Evolutionary conservation across 148 eudicot species (phyloP).

Genomic region (Rheum nobile): DNA sequence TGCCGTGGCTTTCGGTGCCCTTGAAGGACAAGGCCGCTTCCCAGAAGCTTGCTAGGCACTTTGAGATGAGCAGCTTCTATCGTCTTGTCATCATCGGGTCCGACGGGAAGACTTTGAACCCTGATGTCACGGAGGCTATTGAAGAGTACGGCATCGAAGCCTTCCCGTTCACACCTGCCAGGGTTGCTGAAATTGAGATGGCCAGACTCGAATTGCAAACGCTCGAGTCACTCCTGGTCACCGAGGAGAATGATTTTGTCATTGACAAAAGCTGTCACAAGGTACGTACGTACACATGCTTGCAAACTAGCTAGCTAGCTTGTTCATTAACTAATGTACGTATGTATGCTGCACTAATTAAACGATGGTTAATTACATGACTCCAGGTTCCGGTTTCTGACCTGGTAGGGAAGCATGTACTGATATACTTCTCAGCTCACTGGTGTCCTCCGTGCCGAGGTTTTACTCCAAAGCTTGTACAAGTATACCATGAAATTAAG

Average conservation of each 20-base stretch:
- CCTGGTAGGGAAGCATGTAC: slow-evolving; percentile 41
- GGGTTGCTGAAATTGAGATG: slow-evolving; percentile 27
- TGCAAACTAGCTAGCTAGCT: no score
- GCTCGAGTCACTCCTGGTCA: slow-evolving; percentile 25
- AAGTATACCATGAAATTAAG: slow-evolving; percentile 38
- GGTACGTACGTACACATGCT: no score
- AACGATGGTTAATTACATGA: no score
- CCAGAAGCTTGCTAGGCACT: slow-evolving; percentile 23
- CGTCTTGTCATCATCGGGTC: slow-evolving; percentile 24
- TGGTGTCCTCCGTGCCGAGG: no score
- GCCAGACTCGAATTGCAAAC: slow-evolving; percentile 27
- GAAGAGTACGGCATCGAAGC: slow-evolving; percentile 24
- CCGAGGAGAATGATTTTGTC: slow-evolving; percentile 25
- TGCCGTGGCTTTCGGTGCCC: slow-evolving; percentile 32
- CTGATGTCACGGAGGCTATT: slow-evolving; percentile 22
- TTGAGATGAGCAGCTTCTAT: slow-evolving; percentile 17
- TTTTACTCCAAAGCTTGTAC: slow-evolving; percentile 37
- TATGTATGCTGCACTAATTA: no score
- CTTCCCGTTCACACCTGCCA: slow-evolving; percentile 28
- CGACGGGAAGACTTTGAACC: slow-evolving; percentile 30
- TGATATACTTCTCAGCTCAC: no score
- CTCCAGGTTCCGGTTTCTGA: slow-evolving; percentile 38
- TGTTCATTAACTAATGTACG: no score
- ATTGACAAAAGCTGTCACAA: slow-evolving; percentile 22
- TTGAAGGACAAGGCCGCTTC: slow-evolving; percentile 20